Percentiles rank a stretch among this genome's conserved stretches.
Conservation (phyloP, 2,329 filamentous ascomycete genomes). For the Thermoascus crustaceus region DNA sequence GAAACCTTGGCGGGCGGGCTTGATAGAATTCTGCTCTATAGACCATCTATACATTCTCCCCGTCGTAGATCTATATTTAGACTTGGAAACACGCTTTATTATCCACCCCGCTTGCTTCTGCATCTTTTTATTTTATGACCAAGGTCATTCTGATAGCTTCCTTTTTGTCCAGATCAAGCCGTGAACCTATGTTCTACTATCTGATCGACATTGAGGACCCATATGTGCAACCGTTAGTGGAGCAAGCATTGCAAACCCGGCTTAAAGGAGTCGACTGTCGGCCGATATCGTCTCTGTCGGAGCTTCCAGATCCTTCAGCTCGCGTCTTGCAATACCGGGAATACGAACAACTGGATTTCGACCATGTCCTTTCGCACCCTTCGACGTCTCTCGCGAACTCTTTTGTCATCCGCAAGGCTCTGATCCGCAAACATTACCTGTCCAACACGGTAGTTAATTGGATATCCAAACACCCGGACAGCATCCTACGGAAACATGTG, state of each 20-base stretch:
- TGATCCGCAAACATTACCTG: constrained; percentile 94
- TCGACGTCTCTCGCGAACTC: constrained; percentile 66
- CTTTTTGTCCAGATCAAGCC: constrained; percentile 27
- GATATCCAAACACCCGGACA: constrained; percentile 72
- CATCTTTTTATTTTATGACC: constrained; percentile 8
- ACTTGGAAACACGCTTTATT: constrained; percentile 4
- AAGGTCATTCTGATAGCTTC: constrained; percentile 24
- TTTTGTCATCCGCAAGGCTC: constrained; percentile 90
- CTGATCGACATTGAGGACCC: constrained; percentile 75
- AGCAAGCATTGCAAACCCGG: constrained; percentile 58
- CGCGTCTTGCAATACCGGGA: constrained; percentile 68
- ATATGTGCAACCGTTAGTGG: constrained; percentile 82
- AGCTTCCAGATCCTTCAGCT: constrained; percentile 38
- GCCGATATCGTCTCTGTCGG: constrained; percentile 45
- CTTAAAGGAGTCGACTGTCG: constrained; percentile 50
- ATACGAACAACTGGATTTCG: constrained; percentile 85
- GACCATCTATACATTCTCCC: too few species aligned
- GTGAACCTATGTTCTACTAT: constrained; percentile 51
- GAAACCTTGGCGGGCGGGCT: constrained; percentile 14
- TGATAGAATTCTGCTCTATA: constrained; percentile 12
- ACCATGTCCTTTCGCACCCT: constrained; percentile 57
- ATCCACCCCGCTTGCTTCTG: constrained; percentile 9
- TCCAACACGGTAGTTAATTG: constrained; percentile 76
- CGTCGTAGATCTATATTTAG: too few species aligned
- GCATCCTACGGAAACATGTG: constrained; percentile 60